Evolutionary conservation across 371 early-diverging fungal species (phyloP).

Genomic region (Rhizopus microsporus): DNA sequence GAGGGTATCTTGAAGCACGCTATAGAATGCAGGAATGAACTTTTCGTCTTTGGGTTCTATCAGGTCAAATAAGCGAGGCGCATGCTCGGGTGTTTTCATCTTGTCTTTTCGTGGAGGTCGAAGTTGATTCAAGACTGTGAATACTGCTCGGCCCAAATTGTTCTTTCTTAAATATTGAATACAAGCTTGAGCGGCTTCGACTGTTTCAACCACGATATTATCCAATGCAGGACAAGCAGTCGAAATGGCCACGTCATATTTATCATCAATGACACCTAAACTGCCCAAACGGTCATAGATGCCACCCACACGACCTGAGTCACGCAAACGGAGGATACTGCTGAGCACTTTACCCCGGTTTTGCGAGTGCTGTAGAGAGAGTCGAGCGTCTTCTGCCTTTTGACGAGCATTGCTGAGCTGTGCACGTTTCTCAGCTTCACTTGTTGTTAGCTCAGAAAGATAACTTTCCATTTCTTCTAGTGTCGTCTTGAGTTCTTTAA

Average conservation of each 20-base stretch:
- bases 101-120: slow-evolving; percentile 46
- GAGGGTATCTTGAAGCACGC: slow-evolving; percentile 90
- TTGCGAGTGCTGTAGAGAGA: slow-evolving; percentile 66
- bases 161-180: slow-evolving; percentile 88
- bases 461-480: slow-evolving; percentile 53
- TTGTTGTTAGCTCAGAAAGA: slow-evolving; percentile 23
- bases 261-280: slow-evolving; percentile 92
- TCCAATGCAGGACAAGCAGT: slow-evolving; percentile 90
- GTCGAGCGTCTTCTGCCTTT: slow-evolving; percentile 69
- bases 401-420: slow-evolving; percentile 51
- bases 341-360: slow-evolving; percentile 76
- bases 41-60: slow-evolving; percentile 76
- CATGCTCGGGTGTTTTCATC: slow-evolving; percentile 79
- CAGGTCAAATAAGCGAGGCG: slow-evolving; percentile 91
- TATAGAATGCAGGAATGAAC: slow-evolving; percentile 90
- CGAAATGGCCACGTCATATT: slow-evolving; percentile 96
- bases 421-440: slow-evolving; percentile 37
- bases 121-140: slow-evolving; percentile 88
- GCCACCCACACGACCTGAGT: slow-evolving; percentile 80
- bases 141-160: slow-evolving; percentile 89
- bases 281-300: slow-evolving; percentile 97
- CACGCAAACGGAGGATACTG: slow-evolving; percentile 76
- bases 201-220: slow-evolving; percentile 96
- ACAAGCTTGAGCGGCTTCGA: slow-evolving; percentile 90
- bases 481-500: slow-evolving; percentile 48